Conservation (phyloP, 176 grass and related monocot genomes). For the Avena insularis region DNA sequence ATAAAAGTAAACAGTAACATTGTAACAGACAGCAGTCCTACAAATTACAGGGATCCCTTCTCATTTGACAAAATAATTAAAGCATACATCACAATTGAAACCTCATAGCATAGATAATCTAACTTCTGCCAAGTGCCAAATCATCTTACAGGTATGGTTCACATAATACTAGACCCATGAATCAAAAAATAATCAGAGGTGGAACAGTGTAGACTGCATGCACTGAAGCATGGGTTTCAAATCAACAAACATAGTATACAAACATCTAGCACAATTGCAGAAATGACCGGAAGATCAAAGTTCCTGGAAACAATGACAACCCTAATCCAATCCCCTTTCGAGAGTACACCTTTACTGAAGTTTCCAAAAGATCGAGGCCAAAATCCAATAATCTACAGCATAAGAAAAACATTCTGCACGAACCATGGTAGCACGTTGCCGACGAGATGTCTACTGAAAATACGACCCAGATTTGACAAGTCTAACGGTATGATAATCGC, state of each 20-base stretch:
- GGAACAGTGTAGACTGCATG: not conserved
- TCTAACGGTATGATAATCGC: not conserved
- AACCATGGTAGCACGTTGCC: not conserved
- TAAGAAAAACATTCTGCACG: not conserved
- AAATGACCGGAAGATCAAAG: not conserved
- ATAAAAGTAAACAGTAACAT: not conserved
- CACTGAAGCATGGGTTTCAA: not conserved
- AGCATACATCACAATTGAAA: not conserved
- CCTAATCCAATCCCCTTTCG: not conserved
- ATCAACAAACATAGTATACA: not conserved
- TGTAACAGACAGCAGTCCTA: not conserved
- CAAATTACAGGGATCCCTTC: not conserved
- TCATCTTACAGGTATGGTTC: not conserved
- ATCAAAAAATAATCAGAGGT: not conserved
- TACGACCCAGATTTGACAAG: not conserved
- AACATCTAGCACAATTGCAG: not conserved
- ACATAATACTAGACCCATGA: not conserved
- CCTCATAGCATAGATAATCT: not conserved
- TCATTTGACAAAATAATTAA: not conserved
- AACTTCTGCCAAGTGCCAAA: not conserved
- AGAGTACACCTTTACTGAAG: not conserved
- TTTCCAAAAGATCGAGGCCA: not conserved
- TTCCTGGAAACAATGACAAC: not conserved
- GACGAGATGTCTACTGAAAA: not conserved
- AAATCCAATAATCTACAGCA: not conserved